Conservation (phyloP, 2,329 filamentous ascomycete species). For the Aspergillus terreus region DNA sequence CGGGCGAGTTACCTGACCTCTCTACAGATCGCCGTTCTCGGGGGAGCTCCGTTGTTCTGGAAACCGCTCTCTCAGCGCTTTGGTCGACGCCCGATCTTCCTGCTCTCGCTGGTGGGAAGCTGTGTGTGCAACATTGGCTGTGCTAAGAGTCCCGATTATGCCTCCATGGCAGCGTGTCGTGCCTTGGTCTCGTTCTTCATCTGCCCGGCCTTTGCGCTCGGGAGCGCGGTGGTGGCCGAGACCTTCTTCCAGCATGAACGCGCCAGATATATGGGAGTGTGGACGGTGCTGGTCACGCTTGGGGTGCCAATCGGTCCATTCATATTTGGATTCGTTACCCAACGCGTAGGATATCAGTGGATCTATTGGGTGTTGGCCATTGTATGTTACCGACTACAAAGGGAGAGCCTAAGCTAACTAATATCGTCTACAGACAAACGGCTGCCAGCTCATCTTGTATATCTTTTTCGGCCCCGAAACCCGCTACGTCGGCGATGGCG, state of each 20-base stretch:
- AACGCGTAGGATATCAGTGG: slow-evolving; percentile 53
- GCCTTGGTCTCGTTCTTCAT: slow-evolving; percentile 53
- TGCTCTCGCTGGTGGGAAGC: slow-evolving; percentile 47
- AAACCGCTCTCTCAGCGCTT: slow-evolving; percentile 50
- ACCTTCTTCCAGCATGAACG: slow-evolving; percentile 53
- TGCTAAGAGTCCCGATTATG: slow-evolving; percentile 47
- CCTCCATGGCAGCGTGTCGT: slow-evolving; percentile 47
- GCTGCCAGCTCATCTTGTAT: slow-evolving; percentile 52
- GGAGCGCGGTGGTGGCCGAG: slow-evolving; percentile 53
- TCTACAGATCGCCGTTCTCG: slow-evolving; percentile 51
- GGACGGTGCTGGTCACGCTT: slow-evolving; percentile 50
- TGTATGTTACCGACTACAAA: slow-evolving; percentile 26
- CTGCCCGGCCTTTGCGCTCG: slow-evolving; percentile 49
- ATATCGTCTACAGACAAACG: slow-evolving; percentile 44
- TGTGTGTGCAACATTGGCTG: slow-evolving; percentile 52
- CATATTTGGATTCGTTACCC: slow-evolving; percentile 40
- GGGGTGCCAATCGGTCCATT: slow-evolving; percentile 40
- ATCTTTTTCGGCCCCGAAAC: slow-evolving; percentile 54
- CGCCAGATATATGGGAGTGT: slow-evolving; percentile 52
- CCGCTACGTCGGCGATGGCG: slow-evolving; percentile 39
- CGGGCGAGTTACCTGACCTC: slow-evolving; percentile 52
- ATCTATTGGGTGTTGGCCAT: slow-evolving; percentile 57
- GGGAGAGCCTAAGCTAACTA: background rate
- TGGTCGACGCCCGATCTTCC: slow-evolving; percentile 52
- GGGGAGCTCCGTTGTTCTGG: slow-evolving; percentile 53